A percentile compares a stretch with the other conserved stretches of the same genome.
phyloP scores from a whole-genome alignment of 805 yeast species.

The Ogataea ganodermae region DNA sequence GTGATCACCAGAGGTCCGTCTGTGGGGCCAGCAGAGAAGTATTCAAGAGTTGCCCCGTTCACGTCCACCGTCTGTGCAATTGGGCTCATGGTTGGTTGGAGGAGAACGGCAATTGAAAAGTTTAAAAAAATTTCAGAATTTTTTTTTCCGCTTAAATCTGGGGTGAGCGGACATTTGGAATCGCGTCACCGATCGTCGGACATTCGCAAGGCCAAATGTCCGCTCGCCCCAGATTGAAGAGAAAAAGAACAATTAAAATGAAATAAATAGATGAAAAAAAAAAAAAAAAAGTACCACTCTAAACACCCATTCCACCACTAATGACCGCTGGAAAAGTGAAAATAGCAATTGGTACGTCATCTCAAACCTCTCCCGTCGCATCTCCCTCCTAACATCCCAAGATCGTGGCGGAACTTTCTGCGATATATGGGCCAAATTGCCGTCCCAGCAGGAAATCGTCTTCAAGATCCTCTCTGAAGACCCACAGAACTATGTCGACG shows the following conservation, averaged over 20 bases:
- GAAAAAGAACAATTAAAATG: too few relatives aligned
- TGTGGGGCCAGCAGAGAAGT: slow-evolving; percentile 14
- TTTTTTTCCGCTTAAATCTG: too few relatives aligned
- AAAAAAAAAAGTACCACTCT: neutral
- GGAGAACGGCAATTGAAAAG: too few relatives aligned
- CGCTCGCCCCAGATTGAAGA: too few relatives aligned
- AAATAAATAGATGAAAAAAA: neutral
- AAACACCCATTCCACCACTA: neutral
- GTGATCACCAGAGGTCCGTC: slow-evolving; percentile 24
- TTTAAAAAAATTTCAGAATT: neutral
- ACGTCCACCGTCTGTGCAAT: neutral
- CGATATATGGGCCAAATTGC: slow-evolving; percentile 48
- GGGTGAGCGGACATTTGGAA: neutral
- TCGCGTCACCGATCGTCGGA: neutral
- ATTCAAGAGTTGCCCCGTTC: slow-evolving; percentile 23
- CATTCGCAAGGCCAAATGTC: neutral
- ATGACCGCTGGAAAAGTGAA: slow-evolving; percentile 5
- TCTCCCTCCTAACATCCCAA: slow-evolving; percentile 3
- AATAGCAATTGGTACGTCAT: slow-evolving; percentile 18
- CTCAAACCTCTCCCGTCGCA: neutral
- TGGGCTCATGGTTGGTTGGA: neutral
- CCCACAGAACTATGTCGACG: slow-evolving; percentile 29
- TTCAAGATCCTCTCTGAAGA: slow-evolving; percentile 33
- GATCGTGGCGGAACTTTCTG: slow-evolving; percentile 48
- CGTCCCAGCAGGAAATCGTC: slow-evolving; percentile 39